Conservation (phyloP, 2,329 filamentous ascomycete genomes). For the Cladophialophora carrionii region DNA sequence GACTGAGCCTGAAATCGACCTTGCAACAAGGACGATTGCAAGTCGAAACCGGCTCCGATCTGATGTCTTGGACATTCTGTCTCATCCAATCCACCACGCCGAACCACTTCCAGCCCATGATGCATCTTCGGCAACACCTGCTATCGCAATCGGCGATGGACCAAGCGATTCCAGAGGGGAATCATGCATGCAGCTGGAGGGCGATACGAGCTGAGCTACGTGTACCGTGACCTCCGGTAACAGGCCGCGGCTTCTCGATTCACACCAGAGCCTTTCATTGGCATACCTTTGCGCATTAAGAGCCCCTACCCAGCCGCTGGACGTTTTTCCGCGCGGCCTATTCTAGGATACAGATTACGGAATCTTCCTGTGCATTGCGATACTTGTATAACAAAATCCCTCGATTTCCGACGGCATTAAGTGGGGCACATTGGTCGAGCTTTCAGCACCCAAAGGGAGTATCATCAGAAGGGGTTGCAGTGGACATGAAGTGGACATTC, state of each 20-base stretch:
- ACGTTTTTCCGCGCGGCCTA: background rate
- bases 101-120: background rate
- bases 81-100: background rate
- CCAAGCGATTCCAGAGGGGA: background rate
- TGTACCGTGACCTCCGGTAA: background rate
- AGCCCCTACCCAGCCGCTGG: background rate
- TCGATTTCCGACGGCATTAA: background rate
- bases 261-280: background rate
- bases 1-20: constrained; percentile 14
- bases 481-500: background rate
- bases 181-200: constrained; percentile 8
- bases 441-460: background rate
- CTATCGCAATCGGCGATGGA: background rate
- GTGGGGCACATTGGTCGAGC: background rate
- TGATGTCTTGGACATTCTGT: background rate
- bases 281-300: background rate
- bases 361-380: background rate
- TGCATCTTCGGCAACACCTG: background rate
- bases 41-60: background rate
- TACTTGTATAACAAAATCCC: background rate
- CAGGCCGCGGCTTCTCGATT: constrained; percentile 4
- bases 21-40: constrained; percentile 1
- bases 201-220: constrained; percentile 7
- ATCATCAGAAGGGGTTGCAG: background rate
- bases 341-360: background rate